A percentile compares a stretch with the other conserved stretches of the same genome.
Evolutionary conservation across 192 early-diverging fungal species (phyloP).

Genomic region (Pilaira anomala): DNA sequence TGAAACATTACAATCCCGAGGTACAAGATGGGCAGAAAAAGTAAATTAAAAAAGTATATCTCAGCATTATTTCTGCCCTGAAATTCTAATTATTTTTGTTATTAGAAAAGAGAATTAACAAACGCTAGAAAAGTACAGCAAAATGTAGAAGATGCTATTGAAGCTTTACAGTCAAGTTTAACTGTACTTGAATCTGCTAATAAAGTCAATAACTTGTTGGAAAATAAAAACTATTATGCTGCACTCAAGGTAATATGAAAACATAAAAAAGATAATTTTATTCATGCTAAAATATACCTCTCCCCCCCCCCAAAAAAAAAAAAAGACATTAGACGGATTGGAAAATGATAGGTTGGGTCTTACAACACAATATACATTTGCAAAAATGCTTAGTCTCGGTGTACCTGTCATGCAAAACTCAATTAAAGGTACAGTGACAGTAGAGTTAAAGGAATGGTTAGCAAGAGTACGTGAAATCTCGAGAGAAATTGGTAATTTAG

Average conservation of each 20-base stretch:
- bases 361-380: slow-evolving; percentile 80
- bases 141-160: slow-evolving; percentile 84
- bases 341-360: slow-evolving; percentile 72
- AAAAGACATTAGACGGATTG: slow-evolving; percentile 80
- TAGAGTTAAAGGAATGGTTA: slow-evolving; percentile 72
- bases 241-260: slow-evolving; percentile 69
- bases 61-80: no score
- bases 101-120: slow-evolving; percentile 76
- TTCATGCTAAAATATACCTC: no score
- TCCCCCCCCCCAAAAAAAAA: no score
- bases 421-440: slow-evolving; percentile 79
- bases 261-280: background rate
- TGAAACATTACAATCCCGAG: slow-evolving; percentile 76
- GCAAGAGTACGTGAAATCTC: slow-evolving; percentile 78
- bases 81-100: background rate
- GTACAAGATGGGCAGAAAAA: slow-evolving; percentile 77
- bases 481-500: slow-evolving; percentile 75
- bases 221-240: slow-evolving; percentile 83
- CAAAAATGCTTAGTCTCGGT: slow-evolving; percentile 79
- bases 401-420: slow-evolving; percentile 88
- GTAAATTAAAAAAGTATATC: slow-evolving; percentile 6
- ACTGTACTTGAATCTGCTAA: slow-evolving; percentile 86
- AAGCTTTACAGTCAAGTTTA: slow-evolving; percentile 77
- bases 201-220: slow-evolving; percentile 76
- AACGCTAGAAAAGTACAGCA: slow-evolving; percentile 74